Evolutionary conservation across 169 alveolate species (phyloP), one percentile per base, ranked within the genome.

Genomic region (Cryptosporidium andersoni): DNA sequence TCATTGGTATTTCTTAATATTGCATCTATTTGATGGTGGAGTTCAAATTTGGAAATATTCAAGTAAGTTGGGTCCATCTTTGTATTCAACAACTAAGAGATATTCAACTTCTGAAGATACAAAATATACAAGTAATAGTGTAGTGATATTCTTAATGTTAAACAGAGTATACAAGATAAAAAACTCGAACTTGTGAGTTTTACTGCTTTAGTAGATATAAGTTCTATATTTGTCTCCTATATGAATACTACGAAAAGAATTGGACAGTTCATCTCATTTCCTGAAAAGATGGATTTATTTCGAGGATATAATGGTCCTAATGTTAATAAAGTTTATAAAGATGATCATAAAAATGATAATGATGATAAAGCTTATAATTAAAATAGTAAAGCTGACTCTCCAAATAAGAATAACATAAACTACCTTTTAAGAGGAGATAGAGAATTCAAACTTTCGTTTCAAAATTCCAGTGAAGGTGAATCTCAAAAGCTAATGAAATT

Each of bases 11-110:
- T 74, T 45, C 58, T 74, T 1, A 74, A 74, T 42, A 74, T 74
- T 9, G 68, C 25, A 74, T 58, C 43, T 68, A 2, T 74, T 74
- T 74, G 85, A 68, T 36, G 85, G 85, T n/a, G 85, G 85, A 8
- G 67, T 45, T 25, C 56, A 74, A 45, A 45, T 74, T 25, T 74
- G 85, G 85, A 74, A 48, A 39, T 58, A 74, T 34, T 74, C 85
- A 2, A 74, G 60, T 52, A 74, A 74, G 42, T 9, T 74, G 4
- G 85, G 74, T 5, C 85, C 66, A 36, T 74, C 85, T 8, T 58
- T 74, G 14, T 42, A 51, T n/a, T 40, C 39, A 36, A 39, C 25
- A 34, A 14, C 11, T 34, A 3, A 36, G 8, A 55, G 45, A 25
- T 43, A 25, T 25, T 25, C 25, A 25, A 25, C 25, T 25, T 42